These are phyloP conservation scores for Tagetes patula DNA, from an alignment of 129 eudicot genomes.

Conservation along the genomic window DNA sequence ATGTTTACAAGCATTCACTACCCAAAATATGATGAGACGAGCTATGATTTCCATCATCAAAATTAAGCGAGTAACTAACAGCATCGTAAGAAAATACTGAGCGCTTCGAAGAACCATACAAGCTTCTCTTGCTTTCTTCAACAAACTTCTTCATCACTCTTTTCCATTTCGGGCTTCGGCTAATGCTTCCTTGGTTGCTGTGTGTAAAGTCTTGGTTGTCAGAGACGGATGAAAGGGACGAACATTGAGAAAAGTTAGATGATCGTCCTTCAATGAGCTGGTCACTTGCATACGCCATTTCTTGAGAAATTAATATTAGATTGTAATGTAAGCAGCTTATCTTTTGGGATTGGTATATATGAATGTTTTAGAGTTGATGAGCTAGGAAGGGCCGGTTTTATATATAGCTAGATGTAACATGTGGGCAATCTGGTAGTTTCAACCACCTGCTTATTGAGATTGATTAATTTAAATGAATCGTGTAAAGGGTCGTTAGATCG, in stretches of 20 bases:
- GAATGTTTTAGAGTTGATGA: background rate
- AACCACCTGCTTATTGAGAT: background rate
- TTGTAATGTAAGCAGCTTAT: background rate
- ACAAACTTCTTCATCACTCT: constrained; percentile 50
- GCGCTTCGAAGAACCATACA: constrained; percentile 45
- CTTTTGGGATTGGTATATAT: background rate
- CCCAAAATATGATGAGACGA: background rate
- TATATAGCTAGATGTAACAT: background rate
- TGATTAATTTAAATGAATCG: background rate
- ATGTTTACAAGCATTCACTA: background rate
- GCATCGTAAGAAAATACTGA: constrained; percentile 56
- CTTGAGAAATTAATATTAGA: background rate
- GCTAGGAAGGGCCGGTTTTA: background rate
- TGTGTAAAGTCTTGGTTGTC: constrained; percentile 55
- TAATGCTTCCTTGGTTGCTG: background rate
- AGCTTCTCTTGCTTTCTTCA: constrained; percentile 50
- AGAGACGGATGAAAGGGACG: constrained; percentile 32
- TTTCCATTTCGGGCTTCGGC: constrained; percentile 37
- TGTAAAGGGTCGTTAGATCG: background rate
- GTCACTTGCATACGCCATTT: constrained; percentile 2
- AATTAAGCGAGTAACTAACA: constrained; percentile 68
- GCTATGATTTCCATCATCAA: constrained; percentile 58
- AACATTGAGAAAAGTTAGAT: constrained; percentile 23
- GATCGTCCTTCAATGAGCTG: constrained; percentile 4
- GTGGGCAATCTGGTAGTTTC: background rate